phyloP scores from a whole-genome alignment of 345 rosid genomes.

The Murraya paniculata region DNA sequence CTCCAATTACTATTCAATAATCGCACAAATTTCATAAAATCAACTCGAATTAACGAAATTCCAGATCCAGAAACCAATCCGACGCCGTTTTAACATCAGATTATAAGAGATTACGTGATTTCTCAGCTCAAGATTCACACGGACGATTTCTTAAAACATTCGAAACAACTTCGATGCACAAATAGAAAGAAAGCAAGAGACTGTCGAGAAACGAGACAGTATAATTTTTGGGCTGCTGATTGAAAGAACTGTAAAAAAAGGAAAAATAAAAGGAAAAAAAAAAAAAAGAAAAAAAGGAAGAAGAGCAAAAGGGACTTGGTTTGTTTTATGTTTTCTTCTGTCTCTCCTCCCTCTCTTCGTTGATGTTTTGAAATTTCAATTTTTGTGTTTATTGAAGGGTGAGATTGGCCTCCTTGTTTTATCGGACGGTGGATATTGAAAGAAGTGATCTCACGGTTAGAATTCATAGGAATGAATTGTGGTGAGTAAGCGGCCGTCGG shows the following conservation, averaged over 20 bases:
- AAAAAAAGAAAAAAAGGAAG: neutral
- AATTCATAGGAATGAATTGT: constrained; percentile 45
- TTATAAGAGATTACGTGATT: constrained; percentile 21
- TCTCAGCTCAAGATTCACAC: constrained; percentile 41
- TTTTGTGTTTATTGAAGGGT: constrained; percentile 58
- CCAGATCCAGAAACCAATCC: constrained; percentile 41
- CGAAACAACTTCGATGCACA: constrained; percentile 26
- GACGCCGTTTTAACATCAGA: constrained; percentile 21
- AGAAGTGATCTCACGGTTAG: constrained; percentile 42
- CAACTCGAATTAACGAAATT: constrained; percentile 32
- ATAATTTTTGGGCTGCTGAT: constrained; percentile 22
- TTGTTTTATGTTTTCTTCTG: constrained; percentile 36
- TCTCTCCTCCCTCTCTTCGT: constrained; percentile 85
- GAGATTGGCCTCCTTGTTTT: constrained; percentile 30
- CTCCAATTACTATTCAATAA: constrained; percentile 22
- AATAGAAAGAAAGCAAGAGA: constrained; percentile 12
- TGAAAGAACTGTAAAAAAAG: constrained; percentile 14
- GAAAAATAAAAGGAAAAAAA: neutral
- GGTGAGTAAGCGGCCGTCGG: constrained; percentile 39
- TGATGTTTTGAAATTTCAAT: constrained; percentile 87
- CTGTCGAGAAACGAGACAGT: constrained; percentile 6
- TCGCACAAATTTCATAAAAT: constrained; percentile 24
- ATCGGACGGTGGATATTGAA: constrained; percentile 43
- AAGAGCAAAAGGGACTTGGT: constrained; percentile 22
- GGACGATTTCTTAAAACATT: constrained; percentile 4